Conservation (phyloP, 78 protist genomes). For the Planoprotostelium fungivorum region DNA sequence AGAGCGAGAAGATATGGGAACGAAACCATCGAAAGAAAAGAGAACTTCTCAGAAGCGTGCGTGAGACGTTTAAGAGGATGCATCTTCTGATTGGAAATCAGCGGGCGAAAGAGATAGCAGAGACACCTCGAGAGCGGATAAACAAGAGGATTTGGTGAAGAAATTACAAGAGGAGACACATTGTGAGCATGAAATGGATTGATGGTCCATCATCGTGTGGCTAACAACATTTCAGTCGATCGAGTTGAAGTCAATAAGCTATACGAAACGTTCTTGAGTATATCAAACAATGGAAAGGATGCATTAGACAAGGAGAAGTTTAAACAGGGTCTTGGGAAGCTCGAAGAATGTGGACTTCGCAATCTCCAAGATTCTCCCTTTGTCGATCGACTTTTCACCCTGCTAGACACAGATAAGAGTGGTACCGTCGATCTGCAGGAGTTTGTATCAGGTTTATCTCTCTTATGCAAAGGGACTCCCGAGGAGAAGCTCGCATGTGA, state of each 20-base stretch:
- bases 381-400: conserved; percentile 55
- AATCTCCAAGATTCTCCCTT: conserved; percentile 61
- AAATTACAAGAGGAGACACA: neutral
- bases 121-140: too few relatives aligned
- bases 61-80: too few relatives aligned
- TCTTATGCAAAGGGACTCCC: conserved; percentile 57
- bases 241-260: conserved; percentile 50
- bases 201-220: too few relatives aligned
- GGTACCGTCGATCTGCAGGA: conserved; percentile 58
- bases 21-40: too few relatives aligned
- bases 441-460: conserved; percentile 58
- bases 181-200: neutral
- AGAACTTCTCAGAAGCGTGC: too few relatives aligned
- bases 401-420: conserved; percentile 43
- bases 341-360: conserved; percentile 52
- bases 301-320: conserved; percentile 42
- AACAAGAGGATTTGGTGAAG: neutral
- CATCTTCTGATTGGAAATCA: too few relatives aligned
- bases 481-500: conserved; percentile 59
- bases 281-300: conserved; percentile 38
- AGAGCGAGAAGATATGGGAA: too few relatives aligned
- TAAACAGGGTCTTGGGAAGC: conserved; percentile 33
- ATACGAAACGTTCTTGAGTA: conserved; percentile 40
- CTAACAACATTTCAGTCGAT: conserved; percentile 21
- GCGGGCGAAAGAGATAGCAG: too few relatives aligned